Percentiles rank a stretch among this genome's conserved stretches.
phyloP scores from a whole-genome alignment of 2,329 filamentous ascomycete species.

The Diplodia mutila region DNA sequence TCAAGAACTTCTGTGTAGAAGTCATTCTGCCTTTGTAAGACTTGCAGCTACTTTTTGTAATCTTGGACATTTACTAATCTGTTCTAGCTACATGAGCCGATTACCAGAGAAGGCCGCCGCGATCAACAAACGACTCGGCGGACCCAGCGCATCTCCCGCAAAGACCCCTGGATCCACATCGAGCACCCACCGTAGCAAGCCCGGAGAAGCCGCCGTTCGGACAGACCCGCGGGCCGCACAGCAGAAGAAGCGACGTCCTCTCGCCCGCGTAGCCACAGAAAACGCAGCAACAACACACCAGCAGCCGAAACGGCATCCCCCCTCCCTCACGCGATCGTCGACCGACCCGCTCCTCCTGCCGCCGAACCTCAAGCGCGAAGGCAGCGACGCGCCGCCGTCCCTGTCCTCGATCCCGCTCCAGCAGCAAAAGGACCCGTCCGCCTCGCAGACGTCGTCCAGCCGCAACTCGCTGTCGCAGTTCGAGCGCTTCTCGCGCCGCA shows the following conservation, averaged over 20 bases:
- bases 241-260: slow-evolving; percentile 53
- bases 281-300: slow-evolving; percentile 37
- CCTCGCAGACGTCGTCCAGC: slow-evolving; percentile 36
- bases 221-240: slow-evolving; percentile 35
- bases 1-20: slow-evolving; percentile 78
- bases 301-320: slow-evolving; percentile 54
- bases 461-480: slow-evolving; percentile 46
- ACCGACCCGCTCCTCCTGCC: slow-evolving; percentile 62
- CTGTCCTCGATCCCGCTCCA: slow-evolving; percentile 55
- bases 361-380: slow-evolving; percentile 68
- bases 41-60: neutral
- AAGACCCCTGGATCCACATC: slow-evolving; percentile 53
- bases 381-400: slow-evolving; percentile 60
- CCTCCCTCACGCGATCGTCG: slow-evolving; percentile 70
- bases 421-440: slow-evolving; percentile 52
- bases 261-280: slow-evolving; percentile 67
- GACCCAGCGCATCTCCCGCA: slow-evolving; percentile 65
- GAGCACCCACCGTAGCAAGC: slow-evolving; percentile 46
- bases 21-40: slow-evolving; percentile 78
- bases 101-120: slow-evolving; percentile 71
- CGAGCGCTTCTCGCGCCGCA: slow-evolving; percentile 53
- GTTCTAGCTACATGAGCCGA: slow-evolving; percentile 71
- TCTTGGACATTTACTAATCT: neutral
- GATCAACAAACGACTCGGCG: slow-evolving; percentile 77
- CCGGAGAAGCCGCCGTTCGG: slow-evolving; percentile 39